A percentile compares a stretch with the other conserved stretches of the same genome.
Conservation (phyloP, 1,139 yeast genomes). For the Kodamaea suecica region DNA sequence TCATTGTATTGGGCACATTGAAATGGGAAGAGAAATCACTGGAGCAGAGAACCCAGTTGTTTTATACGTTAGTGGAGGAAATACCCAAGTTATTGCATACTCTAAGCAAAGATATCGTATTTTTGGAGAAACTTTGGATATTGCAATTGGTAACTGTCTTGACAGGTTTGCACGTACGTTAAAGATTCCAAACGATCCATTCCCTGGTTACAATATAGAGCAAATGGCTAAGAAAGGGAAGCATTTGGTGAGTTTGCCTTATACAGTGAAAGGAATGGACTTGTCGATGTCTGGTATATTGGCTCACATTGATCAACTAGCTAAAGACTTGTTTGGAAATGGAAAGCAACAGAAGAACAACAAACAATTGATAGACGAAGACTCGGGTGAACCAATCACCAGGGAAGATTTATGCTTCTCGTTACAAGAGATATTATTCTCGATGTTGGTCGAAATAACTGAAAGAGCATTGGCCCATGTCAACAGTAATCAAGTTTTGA, state of each 20-base stretch:
- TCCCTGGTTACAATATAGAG: slow-evolving; percentile 97
- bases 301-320: slow-evolving; percentile 78
- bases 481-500: slow-evolving; percentile 79
- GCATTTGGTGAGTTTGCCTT: slow-evolving; percentile 75
- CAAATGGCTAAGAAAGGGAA: slow-evolving; percentile 80
- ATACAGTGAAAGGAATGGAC: slow-evolving; percentile 98
- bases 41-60: slow-evolving; percentile 96
- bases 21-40: slow-evolving; percentile 98
- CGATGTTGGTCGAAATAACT: slow-evolving; percentile 96
- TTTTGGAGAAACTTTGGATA: slow-evolving; percentile 95
- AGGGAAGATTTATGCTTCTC: slow-evolving; percentile 90
- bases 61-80: slow-evolving; percentile 94
- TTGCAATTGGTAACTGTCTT: slow-evolving; percentile 94
- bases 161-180: slow-evolving; percentile 94
- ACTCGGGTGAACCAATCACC: slow-evolving; percentile 58
- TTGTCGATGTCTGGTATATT: slow-evolving; percentile 93
- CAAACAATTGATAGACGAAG: slow-evolving; percentile 46
- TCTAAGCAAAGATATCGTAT: slow-evolving; percentile 89
- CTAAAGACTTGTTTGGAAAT: slow-evolving; percentile 60
- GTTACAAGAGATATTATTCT: slow-evolving; percentile 84
- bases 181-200: slow-evolving; percentile 85
- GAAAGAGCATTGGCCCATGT: slow-evolving; percentile 99
- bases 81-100: slow-evolving; percentile 96
- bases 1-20: slow-evolving; percentile 97
- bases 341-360: slow-evolving; percentile 39